Evolutionary conservation across 768 basidiomycete species (phyloP).

Genomic region (Leccinum boreale): DNA sequence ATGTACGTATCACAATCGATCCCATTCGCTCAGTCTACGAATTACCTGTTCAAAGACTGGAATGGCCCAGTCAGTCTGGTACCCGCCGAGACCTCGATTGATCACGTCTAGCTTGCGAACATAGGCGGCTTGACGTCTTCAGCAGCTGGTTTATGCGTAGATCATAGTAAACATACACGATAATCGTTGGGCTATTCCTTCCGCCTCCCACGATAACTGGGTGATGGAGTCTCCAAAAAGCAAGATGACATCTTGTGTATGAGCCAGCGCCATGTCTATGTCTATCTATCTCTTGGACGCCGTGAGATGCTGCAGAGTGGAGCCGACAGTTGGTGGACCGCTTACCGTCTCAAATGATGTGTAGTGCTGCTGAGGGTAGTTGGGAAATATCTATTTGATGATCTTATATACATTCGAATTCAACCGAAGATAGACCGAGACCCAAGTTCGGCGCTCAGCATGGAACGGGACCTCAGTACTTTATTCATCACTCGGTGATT

Average conservation of each 20-base stretch:
- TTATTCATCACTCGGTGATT: neutral
- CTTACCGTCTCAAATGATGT: neutral
- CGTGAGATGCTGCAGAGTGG: neutral
- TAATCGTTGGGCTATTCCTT: constrained; percentile 68
- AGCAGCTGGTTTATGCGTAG: neutral
- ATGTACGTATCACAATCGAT: neutral
- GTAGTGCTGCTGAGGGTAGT: neutral
- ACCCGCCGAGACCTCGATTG: constrained; percentile 82
- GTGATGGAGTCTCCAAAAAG: constrained; percentile 85
- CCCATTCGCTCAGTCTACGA: neutral
- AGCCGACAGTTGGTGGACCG: neutral
- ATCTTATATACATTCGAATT: neutral
- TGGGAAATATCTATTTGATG: neutral
- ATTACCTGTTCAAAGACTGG: constrained; percentile 73
- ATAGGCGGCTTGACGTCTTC: constrained; percentile 56
- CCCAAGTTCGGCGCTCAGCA: neutral
- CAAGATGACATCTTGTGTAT: constrained; percentile 62
- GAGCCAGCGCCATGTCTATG: constrained; percentile 47
- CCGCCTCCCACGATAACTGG: constrained; percentile 56
- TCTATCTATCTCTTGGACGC: neutral
- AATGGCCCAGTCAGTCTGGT: constrained; percentile 84
- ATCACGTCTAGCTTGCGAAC: constrained; percentile 79
- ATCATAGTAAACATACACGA: constrained; percentile 30
- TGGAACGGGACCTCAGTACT: neutral
- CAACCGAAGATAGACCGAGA: neutral